These are phyloP conservation scores for Podaxis sp. DNA, from an alignment of 768 basidiomycete genomes.

Conservation along the genomic window DNA sequence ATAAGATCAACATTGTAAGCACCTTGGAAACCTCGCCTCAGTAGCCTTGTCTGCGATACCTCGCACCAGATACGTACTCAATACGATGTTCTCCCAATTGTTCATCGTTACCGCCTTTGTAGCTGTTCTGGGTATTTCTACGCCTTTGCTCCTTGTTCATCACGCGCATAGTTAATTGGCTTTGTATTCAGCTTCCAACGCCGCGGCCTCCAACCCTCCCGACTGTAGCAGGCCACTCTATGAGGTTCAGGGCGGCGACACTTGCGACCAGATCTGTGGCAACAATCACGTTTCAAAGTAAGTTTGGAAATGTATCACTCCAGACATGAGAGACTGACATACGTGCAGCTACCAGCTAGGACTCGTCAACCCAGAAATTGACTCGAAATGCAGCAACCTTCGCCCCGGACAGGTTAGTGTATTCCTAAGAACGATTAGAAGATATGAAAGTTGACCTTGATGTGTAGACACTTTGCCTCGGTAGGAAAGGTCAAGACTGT, in stretches of 20 bases:
- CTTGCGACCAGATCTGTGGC: neutral
- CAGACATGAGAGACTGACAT: neutral
- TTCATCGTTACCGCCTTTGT: neutral
- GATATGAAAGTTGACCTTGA: too few species aligned
- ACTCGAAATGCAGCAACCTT: neutral
- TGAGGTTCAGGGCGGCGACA: neutral
- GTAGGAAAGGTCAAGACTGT: neutral
- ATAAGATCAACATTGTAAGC: neutral
- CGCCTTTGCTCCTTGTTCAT: neutral
- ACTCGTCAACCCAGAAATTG: neutral
- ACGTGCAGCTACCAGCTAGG: neutral
- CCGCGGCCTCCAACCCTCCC: neutral
- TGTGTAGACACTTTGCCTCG: neutral
- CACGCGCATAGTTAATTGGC: neutral
- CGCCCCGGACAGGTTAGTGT: neutral
- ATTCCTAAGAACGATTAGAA: too few species aligned
- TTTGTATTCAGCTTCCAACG: neutral
- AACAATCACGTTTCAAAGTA: neutral
- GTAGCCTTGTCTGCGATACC: neutral
- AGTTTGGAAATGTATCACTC: neutral
- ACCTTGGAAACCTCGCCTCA: neutral
- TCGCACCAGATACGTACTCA: neutral
- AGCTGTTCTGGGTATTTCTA: neutral
- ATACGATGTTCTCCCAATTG: conserved; percentile 39
- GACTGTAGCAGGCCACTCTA: neutral